These are phyloP conservation scores for Rhytidiadelphus loreus DNA, from an alignment of 225 moss, liverwort and hornwort species.

Conservation along the genomic window DNA sequence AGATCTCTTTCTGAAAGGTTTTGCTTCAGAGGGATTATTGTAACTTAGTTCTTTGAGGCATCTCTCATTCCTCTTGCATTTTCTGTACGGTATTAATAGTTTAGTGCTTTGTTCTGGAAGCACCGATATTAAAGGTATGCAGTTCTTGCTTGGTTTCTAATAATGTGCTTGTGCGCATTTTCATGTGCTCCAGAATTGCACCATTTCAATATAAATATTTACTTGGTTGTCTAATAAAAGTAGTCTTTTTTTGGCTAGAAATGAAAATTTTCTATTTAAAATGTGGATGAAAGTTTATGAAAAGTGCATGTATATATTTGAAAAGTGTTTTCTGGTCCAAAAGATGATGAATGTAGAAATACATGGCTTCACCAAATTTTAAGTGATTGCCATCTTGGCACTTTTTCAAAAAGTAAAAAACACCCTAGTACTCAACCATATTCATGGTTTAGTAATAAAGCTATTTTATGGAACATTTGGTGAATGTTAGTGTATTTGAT, in stretches of 20 bases:
- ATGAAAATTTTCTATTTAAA: neutral
- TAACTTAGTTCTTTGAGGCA: neutral
- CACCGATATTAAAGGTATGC: neutral
- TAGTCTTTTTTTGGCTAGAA: neutral
- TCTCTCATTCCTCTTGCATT: neutral
- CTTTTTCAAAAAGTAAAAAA: neutral
- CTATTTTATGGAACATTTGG: neutral
- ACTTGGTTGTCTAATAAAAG: no score
- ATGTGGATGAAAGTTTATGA: neutral
- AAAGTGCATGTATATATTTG: neutral
- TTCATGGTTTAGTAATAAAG: neutral
- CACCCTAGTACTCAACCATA: neutral
- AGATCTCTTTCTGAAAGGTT: neutral
- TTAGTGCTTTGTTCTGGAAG: neutral
- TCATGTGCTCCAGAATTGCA: neutral
- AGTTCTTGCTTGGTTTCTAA: neutral
- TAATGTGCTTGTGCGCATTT: neutral
- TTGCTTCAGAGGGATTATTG: neutral
- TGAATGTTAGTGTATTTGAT: neutral
- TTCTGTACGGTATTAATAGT: neutral
- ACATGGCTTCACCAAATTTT: neutral
- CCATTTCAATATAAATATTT: neutral
- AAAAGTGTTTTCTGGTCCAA: neutral
- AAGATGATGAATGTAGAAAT: neutral
- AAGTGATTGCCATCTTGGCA: rapidly evolving